Base-by-base conservation (phyloP, 2,329 filamentous ascomycete species). In the Trichoderma atroviride region DNA sequence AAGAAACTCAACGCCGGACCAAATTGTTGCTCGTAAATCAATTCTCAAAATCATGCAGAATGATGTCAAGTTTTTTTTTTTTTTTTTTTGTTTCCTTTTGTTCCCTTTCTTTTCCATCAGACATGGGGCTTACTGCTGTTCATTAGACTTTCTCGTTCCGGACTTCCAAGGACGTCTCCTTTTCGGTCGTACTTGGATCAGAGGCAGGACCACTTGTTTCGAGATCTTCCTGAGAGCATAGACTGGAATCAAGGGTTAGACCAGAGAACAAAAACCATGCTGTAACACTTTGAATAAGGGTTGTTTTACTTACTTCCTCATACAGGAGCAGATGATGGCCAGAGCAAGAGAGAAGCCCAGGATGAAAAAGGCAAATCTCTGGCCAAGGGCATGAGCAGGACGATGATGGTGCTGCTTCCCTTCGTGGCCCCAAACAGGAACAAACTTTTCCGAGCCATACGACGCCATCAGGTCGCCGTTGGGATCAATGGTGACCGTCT, bases 391-490 rank as follows among this genome's bases (percentile, higher is more conserved):
- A 16, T 69, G 47, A 16, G 64, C 19, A 13, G 19, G 47, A 24
- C 4, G 47, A 14, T 5, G 47, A 50, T 50, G 47, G 2, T 43
- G 63, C 29, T 60, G 35, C 13, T 22, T 61, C 24, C 27, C 33
- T 27, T 58, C 50, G 4, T 50, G 35, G 10, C 37, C 35, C 69
- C 69, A 70, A 24, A 70, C 40, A 14, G 69, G 69, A 27, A 68
- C 37, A 16, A 68, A 68, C 64, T 69, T 69, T 3, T 65, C 59
- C 22, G 50, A 66, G 33, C 58, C 69, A 33, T 69, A 68, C 5
- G 69, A 31, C 3, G 70, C 40, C 59, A 74, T 55, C 27, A 74
- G 5, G 1, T 74, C 70, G 50, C 70, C 72, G n/a, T 73, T 71
- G 56, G 62, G 29, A 24, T 75, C 72, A 14, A 69, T 52, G 47